Conservation (phyloP, 1,284 basidiomycete species). For the Ceratobasidium sp. region DNA sequence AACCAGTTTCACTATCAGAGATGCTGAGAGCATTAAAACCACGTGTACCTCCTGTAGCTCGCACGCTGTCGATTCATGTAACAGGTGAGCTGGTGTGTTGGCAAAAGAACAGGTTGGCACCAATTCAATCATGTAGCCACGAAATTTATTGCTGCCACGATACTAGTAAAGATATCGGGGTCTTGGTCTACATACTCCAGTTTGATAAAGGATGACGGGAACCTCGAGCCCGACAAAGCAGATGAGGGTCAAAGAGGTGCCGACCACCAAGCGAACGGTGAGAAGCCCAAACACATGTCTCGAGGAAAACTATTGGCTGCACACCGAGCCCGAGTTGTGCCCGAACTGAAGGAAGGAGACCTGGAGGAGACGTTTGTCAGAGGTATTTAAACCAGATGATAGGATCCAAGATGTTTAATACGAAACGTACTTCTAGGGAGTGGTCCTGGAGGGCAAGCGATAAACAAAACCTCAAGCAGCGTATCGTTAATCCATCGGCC, state of each 20-base stretch:
- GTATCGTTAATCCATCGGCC: conserved; percentile 79
- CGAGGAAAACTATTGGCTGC: conserved; percentile 66
- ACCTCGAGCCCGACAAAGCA: conserved; percentile 11
- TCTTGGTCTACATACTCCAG: neutral
- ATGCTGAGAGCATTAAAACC: neutral
- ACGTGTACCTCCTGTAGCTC: neutral
- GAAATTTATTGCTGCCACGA: neutral
- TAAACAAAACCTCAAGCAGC: conserved; percentile 70
- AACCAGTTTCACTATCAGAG: neutral
- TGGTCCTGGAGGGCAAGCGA: conserved; percentile 83
- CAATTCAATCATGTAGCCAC: too few species aligned
- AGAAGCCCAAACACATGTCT: conserved; percentile 20
- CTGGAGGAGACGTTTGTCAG: conserved; percentile 78
- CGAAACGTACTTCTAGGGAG: too few species aligned
- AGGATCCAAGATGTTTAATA: too few species aligned
- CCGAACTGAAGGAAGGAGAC: conserved; percentile 73
- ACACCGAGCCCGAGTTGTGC: conserved; percentile 64
- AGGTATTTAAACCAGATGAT: too few species aligned
- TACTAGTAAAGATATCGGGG: neutral
- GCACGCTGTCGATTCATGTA: neutral
- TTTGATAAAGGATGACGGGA: neutral
- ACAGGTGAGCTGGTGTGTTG: neutral
- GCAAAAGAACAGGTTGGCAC: neutral
- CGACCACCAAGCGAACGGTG: neutral
- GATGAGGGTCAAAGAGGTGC: neutral